Evolutionary conservation across 306 rosid species (phyloP).

Genomic region (Corylus avellana): DNA sequence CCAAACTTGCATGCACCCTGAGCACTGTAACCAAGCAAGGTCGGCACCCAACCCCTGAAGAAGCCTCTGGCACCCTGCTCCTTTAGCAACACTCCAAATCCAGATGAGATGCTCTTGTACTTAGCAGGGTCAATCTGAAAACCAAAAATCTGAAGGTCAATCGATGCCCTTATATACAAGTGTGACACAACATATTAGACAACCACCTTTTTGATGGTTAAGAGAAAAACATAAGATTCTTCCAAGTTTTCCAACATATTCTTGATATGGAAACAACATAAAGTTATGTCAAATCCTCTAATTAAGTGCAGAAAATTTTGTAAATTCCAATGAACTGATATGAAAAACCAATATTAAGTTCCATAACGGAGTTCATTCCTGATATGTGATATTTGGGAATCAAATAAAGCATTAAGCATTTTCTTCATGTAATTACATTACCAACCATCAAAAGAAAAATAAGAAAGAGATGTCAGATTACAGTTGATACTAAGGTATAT

Average conservation of each 20-base stretch:
- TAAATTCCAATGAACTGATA: not conserved
- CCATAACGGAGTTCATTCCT: not conserved
- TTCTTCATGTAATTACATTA: not conserved
- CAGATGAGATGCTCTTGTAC: conserved; percentile 85
- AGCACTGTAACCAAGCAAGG: conserved; percentile 94
- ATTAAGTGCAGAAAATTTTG: not conserved
- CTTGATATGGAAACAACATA: not conserved
- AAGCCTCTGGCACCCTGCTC: conserved; percentile 93
- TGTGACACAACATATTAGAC: not conserved
- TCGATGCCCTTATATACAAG: not conserved
- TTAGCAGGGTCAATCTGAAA: conserved; percentile 88
- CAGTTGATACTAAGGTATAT: not conserved
- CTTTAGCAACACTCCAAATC: conserved; percentile 83
- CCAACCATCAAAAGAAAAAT: not conserved
- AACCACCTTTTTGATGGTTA: not conserved
- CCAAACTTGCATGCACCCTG: conserved; percentile 99
- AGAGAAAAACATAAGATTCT: not conserved
- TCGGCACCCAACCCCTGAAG: conserved; percentile 98
- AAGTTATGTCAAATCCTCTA: not conserved
- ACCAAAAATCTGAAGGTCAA: conserved; percentile 12
- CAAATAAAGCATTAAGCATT: not conserved
- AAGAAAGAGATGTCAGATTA: not conserved
- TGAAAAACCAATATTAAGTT: not conserved
- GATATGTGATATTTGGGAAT: not conserved
- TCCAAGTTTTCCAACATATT: not conserved